Evolutionary conservation across 768 basidiomycete genomes (phyloP).

Genomic region (Collybia mongolica): DNA sequence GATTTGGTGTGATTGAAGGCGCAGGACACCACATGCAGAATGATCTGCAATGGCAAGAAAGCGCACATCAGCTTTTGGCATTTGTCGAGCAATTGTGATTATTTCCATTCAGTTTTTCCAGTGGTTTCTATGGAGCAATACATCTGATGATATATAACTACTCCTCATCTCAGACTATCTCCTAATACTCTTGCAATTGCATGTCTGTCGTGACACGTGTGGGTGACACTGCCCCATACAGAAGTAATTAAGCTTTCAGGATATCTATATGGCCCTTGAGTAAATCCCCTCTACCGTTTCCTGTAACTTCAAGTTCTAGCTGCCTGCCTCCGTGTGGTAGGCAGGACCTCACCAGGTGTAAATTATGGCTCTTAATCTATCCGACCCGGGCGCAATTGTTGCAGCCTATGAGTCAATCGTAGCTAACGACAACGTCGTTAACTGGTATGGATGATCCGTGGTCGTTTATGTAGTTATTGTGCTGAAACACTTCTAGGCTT

Average conservation of each 20-base stretch:
- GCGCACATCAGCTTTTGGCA: not conserved
- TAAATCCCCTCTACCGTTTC: too few species aligned
- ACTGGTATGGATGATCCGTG: constrained; percentile 20
- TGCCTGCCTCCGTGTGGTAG: too few species aligned
- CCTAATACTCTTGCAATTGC: too few species aligned
- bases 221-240: too few species aligned
- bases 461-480: not conserved
- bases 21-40: constrained; percentile 15
- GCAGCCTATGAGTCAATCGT: constrained; percentile 27
- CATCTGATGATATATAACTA: too few species aligned
- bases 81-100: constrained; percentile 9
- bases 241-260: too few species aligned
- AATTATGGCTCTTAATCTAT: constrained; percentile 25
- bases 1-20: constrained; percentile 7
- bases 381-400: constrained; percentile 25
- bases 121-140: too few species aligned
- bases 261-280: too few species aligned
- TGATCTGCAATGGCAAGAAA: constrained; percentile 11
- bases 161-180: too few species aligned
- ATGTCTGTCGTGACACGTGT: too few species aligned
- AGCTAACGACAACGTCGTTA: constrained; percentile 16
- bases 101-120: too few species aligned
- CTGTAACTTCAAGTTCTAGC: too few species aligned
- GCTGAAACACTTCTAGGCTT: constrained; percentile 10
- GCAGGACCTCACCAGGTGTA: not conserved